Percentiles rank a stretch among this genome's conserved stretches.
Evolutionary conservation across 2,329 filamentous ascomycete genomes (phyloP).

Genomic region (Balansia obtecta): DNA sequence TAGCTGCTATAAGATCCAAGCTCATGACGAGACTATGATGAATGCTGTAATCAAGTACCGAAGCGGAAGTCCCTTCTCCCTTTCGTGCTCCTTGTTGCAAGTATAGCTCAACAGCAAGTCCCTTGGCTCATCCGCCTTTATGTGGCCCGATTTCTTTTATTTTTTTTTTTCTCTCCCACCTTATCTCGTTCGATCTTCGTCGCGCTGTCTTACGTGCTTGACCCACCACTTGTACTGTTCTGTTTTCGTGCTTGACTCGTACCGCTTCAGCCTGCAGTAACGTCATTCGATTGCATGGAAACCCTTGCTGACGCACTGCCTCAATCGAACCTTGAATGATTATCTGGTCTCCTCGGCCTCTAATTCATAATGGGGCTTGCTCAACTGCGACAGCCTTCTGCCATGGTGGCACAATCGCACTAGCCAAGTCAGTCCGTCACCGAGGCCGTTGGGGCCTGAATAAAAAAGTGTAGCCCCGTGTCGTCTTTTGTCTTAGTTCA

Average conservation of each 20-base stretch:
- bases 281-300: background rate
- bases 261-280: background rate
- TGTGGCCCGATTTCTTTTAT: background rate
- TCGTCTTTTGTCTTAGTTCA: background rate
- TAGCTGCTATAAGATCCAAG: no score
- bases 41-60: background rate
- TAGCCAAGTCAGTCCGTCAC: background rate
- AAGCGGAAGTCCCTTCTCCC: background rate
- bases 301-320: background rate
- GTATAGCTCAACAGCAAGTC: background rate
- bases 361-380: background rate
- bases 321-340: background rate
- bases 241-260: background rate
- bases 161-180: background rate
- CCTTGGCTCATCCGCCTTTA: background rate
- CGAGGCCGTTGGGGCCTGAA: background rate
- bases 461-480: background rate
- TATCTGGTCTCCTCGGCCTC: background rate
- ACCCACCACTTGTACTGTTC: background rate
- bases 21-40: no score
- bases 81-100: background rate
- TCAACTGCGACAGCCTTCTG: background rate
- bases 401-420: background rate
- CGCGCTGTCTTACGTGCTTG: background rate
- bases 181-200: background rate